Conservation (phyloP, 2,329 filamentous ascomycete species). For the Colletotrichum brevisporum region DNA sequence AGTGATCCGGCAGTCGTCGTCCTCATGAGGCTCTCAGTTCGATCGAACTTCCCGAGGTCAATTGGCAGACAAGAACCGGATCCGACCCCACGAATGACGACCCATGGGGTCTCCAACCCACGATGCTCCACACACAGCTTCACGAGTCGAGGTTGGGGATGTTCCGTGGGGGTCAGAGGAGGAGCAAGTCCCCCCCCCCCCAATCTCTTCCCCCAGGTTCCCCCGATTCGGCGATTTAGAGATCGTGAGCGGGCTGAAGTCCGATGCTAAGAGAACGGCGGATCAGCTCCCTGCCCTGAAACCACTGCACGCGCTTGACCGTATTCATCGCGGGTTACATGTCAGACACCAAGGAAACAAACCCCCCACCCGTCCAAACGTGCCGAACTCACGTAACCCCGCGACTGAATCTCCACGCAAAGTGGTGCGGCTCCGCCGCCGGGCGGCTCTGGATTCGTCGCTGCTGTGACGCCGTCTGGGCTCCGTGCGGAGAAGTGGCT, state of each 20-base stretch:
- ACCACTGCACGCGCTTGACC: not conserved
- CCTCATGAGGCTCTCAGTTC: not conserved
- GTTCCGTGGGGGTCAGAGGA: slow-evolving; percentile 11
- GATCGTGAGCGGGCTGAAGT: slow-evolving; percentile 8
- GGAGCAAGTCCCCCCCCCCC: not conserved
- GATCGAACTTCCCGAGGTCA: not conserved
- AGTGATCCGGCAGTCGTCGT: not conserved
- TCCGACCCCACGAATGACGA: not conserved
- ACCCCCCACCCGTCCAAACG: slow-evolving; percentile 1
- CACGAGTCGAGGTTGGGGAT: not conserved
- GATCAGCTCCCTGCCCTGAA: not conserved
- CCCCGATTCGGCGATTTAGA: not conserved
- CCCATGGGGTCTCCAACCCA: not conserved
- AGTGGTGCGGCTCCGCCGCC: slow-evolving; percentile 28
- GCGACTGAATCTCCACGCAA: slow-evolving; percentile 1
- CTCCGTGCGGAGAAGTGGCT: slow-evolving; percentile 24
- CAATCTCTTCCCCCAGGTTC: not conserved
- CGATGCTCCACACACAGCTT: slow-evolving; percentile 11
- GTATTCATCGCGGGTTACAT: not conserved
- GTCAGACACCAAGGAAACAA: not conserved
- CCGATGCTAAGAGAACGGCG: not conserved
- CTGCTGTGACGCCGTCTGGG: not conserved
- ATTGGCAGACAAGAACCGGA: not conserved
- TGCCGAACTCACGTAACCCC: too few relatives aligned
- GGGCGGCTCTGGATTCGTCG: slow-evolving; percentile 1